phyloP scores from a whole-genome alignment of 2,329 filamentous ascomycete species.

The Talaromyces sp. region DNA sequence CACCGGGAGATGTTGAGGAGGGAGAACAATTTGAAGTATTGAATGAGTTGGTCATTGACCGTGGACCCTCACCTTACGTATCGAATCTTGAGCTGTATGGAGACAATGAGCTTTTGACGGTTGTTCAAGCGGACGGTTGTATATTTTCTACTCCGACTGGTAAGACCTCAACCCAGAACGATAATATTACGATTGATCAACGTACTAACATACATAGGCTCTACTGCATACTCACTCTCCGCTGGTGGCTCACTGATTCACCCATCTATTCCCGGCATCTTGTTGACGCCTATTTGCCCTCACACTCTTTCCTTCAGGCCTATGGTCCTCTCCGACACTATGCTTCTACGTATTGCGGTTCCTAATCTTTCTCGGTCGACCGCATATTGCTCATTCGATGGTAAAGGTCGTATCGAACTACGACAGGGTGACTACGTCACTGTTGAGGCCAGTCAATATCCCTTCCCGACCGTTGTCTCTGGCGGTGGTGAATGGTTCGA shows the following conservation, averaged over 20 bases:
- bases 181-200: background rate
- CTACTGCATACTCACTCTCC: constrained; percentile 92
- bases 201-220: constrained; percentile 46
- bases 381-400: constrained; percentile 95
- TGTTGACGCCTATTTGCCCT: constrained; percentile 95
- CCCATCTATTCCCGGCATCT: constrained; percentile 92
- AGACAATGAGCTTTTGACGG: constrained; percentile 89
- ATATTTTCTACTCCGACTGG: constrained; percentile 97
- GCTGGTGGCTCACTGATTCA: constrained; percentile 94
- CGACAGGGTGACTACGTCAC: constrained; percentile 93
- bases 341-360: constrained; percentile 84
- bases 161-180: constrained; percentile 27
- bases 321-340: constrained; percentile 95
- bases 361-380: constrained; percentile 83
- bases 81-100: constrained; percentile 96
- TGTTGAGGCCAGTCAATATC: constrained; percentile 92
- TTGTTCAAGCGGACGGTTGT: constrained; percentile 94
- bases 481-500: constrained; percentile 95
- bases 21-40: constrained; percentile 96
- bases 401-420: constrained; percentile 91
- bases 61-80: constrained; percentile 93
- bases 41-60: constrained; percentile 97
- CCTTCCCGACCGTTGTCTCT: constrained; percentile 92
- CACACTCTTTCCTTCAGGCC: constrained; percentile 96
- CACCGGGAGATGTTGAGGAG: constrained; percentile 68